Conservation (phyloP, 768 basidiomycete genomes). For the Paxillus rubicundulus region DNA sequence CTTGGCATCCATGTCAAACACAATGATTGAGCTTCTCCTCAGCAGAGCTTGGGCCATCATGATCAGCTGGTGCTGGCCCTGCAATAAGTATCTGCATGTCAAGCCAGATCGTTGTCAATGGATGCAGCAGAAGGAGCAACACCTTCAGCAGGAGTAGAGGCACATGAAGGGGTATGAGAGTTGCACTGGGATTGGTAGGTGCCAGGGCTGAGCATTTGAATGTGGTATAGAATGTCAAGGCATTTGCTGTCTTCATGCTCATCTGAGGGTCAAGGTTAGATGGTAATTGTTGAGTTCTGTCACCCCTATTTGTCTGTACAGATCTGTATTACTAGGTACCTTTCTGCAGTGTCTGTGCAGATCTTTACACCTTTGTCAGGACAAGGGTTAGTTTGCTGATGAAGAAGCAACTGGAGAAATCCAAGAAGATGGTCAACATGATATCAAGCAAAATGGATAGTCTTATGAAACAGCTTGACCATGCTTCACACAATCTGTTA, state of each 20-base stretch:
- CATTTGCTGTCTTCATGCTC: constrained; percentile 82
- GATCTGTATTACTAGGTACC: too few relatives aligned
- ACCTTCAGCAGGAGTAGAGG: constrained; percentile 44
- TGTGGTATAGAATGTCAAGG: constrained; percentile 75
- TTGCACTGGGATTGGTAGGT: constrained; percentile 46
- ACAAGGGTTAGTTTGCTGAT: too few relatives aligned
- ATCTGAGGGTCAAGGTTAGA: too few relatives aligned
- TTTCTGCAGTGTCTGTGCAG: too few relatives aligned
- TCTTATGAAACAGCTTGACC: too few relatives aligned
- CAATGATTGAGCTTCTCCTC: constrained; percentile 67
- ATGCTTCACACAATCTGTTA: too few relatives aligned
- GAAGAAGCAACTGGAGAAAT: too few relatives aligned
- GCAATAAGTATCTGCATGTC: constrained; percentile 84
- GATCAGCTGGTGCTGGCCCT: constrained; percentile 86
- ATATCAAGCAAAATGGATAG: too few relatives aligned
- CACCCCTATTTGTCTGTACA: too few relatives aligned
- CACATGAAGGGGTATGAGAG: constrained; percentile 48
- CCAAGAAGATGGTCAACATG: too few relatives aligned
- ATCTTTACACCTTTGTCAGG: too few relatives aligned
- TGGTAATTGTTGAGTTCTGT: too few relatives aligned
- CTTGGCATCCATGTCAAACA: constrained; percentile 85
- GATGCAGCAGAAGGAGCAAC: constrained; percentile 41
- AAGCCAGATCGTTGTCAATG: constrained; percentile 52
- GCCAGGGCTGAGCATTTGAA: constrained; percentile 66
- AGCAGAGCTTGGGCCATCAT: constrained; percentile 83